Evolutionary conservation across 169 alveolate species (phyloP).

Genomic region (Besnoitia besnoiti): DNA sequence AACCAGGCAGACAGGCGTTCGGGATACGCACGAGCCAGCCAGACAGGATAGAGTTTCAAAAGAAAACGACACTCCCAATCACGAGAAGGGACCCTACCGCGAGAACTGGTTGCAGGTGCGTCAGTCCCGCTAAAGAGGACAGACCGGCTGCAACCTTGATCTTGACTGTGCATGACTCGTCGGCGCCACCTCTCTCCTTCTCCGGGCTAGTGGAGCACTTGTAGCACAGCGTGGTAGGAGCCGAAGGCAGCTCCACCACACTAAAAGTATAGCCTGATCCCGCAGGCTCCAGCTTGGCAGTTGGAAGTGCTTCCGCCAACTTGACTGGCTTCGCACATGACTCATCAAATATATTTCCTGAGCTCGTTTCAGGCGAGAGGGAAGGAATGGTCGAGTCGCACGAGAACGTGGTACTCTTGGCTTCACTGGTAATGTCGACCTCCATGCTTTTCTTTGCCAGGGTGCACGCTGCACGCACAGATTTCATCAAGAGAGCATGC

Average conservation of each 20-base stretch:
- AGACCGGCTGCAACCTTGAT: background rate
- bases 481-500: background rate
- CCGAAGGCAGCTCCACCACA: background rate
- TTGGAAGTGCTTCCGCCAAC: background rate
- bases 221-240: background rate
- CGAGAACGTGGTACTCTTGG: background rate
- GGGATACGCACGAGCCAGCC: too few relatives aligned
- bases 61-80: too few relatives aligned
- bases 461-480: background rate
- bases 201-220: background rate
- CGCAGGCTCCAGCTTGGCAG: background rate
- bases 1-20: too few relatives aligned
- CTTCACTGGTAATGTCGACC: background rate
- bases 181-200: background rate
- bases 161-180: background rate
- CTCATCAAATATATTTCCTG: background rate
- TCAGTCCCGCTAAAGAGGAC: too few relatives aligned
- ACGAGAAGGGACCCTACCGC: too few relatives aligned
- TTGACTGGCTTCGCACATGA: background rate
- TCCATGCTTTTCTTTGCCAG: background rate
- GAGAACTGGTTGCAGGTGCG: too few relatives aligned
- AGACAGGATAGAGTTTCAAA: too few relatives aligned
- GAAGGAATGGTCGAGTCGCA: background rate
- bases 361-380: background rate
- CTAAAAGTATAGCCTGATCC: background rate